phyloP scores from a whole-genome alignment of 495 filamentous ascomycete genomes.

The Delitschia confertaspora region DNA sequence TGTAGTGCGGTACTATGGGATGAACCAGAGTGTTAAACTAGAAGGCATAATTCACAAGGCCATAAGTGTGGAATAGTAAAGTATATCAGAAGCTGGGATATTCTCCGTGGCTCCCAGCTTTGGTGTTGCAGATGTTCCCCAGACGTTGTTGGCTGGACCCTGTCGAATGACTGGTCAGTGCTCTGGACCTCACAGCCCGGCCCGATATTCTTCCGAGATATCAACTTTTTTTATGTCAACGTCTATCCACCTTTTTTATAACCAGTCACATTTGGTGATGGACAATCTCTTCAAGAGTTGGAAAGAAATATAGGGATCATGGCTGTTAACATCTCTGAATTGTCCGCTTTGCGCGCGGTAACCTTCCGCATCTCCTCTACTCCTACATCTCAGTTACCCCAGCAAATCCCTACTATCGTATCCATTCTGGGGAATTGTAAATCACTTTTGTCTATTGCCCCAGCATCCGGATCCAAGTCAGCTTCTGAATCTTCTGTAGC shows the following conservation, averaged over 20 bases:
- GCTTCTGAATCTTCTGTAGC: constrained; percentile 53
- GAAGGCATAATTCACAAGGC: neutral
- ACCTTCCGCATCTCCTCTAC: constrained; percentile 33
- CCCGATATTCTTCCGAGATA: constrained; percentile 1
- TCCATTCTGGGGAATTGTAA: constrained; percentile 29
- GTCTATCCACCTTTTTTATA: too few species aligned
- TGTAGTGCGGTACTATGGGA: neutral
- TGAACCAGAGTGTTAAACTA: neutral
- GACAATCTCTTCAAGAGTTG: neutral
- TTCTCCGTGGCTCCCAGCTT: neutral
- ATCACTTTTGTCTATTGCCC: constrained; percentile 26
- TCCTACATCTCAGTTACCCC: constrained; percentile 28
- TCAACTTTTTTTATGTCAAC: too few species aligned
- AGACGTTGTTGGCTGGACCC: too few species aligned
- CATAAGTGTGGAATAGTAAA: neutral
- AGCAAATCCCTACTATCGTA: constrained; percentile 29
- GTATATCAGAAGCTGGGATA: neutral
- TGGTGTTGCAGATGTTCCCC: too few species aligned
- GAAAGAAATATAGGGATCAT: neutral
- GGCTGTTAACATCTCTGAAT: constrained; percentile 7
- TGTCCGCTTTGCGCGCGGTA: constrained; percentile 27
- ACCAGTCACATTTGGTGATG: neutral
- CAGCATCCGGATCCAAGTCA: constrained; percentile 39
- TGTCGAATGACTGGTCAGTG: too few species aligned
- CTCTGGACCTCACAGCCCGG: neutral